Conservation (phyloP, 2,329 filamentous ascomycete species). For the Diaporthe vexans region DNA sequence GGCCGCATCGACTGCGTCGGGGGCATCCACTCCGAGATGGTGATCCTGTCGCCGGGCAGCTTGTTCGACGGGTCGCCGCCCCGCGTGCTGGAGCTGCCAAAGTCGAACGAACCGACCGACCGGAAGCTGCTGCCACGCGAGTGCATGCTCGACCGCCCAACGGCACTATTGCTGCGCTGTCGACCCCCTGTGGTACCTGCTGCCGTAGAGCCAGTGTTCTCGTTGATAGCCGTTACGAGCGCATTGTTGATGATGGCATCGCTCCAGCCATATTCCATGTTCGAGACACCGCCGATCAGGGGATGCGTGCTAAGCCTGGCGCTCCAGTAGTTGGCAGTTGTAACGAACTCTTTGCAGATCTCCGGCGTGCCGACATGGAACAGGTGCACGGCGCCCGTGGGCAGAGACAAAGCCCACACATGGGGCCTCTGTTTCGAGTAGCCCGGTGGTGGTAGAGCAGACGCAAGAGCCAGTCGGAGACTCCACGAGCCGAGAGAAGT, state of each 20-base stretch:
- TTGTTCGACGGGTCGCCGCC: conserved; percentile 58
- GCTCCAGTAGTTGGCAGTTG: conserved; percentile 97
- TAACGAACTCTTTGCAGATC: conserved; percentile 94
- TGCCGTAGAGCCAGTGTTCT: conserved; percentile 51
- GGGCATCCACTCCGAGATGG: conserved; percentile 89
- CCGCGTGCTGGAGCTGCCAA: conserved; percentile 64
- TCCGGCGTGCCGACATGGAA: conserved; percentile 98
- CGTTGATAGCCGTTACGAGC: conserved; percentile 66
- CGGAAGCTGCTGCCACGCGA: conserved; percentile 64
- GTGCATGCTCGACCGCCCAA: conserved; percentile 61
- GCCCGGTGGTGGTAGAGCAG: conserved; percentile 87
- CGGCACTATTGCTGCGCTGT: conserved; percentile 65
- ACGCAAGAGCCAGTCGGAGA: conserved; percentile 92
- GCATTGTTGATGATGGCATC: conserved; percentile 80
- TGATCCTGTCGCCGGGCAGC: conserved; percentile 86
- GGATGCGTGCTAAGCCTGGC: conserved; percentile 95
- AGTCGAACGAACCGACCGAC: conserved; percentile 71
- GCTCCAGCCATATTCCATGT: conserved; percentile 98
- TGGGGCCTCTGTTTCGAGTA: conserved; percentile 92
- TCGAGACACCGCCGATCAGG: conserved; percentile 91
- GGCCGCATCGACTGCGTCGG: conserved; percentile 92
- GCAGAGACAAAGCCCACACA: conserved; percentile 93
- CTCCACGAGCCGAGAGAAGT: conserved; percentile 90
- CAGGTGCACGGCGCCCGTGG: conserved; percentile 94
- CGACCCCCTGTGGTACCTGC: conserved; percentile 50